phyloP scores from a whole-genome alignment of 208 protist species.

The Porcisia deanei region DNA sequence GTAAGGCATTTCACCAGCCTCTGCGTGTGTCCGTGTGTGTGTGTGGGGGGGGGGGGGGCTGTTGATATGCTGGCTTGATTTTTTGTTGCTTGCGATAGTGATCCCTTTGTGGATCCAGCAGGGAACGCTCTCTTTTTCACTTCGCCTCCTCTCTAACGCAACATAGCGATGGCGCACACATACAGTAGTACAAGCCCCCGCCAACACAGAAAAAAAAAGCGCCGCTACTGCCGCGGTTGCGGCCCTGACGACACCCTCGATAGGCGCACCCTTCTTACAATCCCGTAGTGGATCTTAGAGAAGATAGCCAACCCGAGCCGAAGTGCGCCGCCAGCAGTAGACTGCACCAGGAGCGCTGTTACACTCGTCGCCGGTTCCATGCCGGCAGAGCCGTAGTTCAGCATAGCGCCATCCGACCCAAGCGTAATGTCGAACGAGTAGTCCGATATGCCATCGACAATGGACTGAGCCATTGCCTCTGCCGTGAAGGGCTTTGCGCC shows the following conservation, averaged over 20 bases:
- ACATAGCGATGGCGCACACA: neutral
- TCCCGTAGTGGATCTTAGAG: conserved; percentile 77
- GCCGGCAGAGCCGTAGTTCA: conserved; percentile 52
- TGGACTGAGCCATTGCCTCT: conserved; percentile 46
- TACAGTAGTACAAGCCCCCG: neutral
- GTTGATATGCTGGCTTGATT: too few relatives aligned
- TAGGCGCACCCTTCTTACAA: conserved; percentile 59
- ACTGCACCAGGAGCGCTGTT: conserved; percentile 49
- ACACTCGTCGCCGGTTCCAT: conserved; percentile 73
- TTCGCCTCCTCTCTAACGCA: neutral
- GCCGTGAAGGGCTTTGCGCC: conserved; percentile 61
- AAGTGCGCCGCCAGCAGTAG: conserved; percentile 40
- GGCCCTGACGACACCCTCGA: conserved; percentile 2
- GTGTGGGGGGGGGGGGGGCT: too few relatives aligned
- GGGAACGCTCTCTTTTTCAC: neutral
- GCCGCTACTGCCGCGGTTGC: conserved; percentile 16
- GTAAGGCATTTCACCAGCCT: neutral
- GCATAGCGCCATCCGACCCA: conserved; percentile 61
- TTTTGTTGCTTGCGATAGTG: conserved; percentile 1
- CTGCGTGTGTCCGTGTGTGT: too few relatives aligned
- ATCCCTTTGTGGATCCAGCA: neutral
- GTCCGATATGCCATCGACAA: conserved; percentile 59
- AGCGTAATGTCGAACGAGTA: conserved; percentile 83
- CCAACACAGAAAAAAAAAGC: neutral
- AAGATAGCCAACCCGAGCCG: conserved; percentile 63